Evolutionary conservation across 768 basidiomycete species (phyloP).

Genomic region (Psilocybe subaeruginosa): DNA sequence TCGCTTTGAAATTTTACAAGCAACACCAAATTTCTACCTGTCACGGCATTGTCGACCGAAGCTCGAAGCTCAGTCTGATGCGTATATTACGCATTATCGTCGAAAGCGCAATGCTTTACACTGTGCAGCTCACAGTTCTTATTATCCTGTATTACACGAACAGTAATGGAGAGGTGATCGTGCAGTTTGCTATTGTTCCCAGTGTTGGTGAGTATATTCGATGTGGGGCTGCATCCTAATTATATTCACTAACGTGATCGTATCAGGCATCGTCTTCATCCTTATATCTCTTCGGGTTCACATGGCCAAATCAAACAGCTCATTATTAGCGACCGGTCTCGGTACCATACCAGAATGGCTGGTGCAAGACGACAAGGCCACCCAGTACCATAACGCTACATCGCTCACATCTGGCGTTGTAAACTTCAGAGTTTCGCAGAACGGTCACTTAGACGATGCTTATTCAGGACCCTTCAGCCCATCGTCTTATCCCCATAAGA

Average conservation of each 20-base stretch:
- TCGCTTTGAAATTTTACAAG: conserved; percentile 23
- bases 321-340: not conserved
- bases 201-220: conserved; percentile 18
- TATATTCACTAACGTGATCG: not conserved
- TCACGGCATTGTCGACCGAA: conserved; percentile 14
- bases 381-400: not conserved
- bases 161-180: conserved; percentile 13
- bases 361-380: not conserved
- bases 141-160: conserved; percentile 16
- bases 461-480: not conserved
- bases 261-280: conserved; percentile 17
- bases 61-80: conserved; percentile 10
- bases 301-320: not conserved
- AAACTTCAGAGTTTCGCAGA: not conserved
- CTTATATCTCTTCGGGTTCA: conserved; percentile 20
- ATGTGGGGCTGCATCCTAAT: not conserved
- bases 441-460: not conserved
- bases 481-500: not conserved
- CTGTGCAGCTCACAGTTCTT: conserved; percentile 18
- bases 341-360: not conserved
- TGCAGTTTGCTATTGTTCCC: conserved; percentile 20
- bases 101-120: conserved; percentile 26
- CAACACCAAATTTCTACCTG: conserved; percentile 23
- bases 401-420: not conserved
- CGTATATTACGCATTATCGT: conserved; percentile 21